Percentiles rank a stretch among this genome's conserved stretches.
Conservation (phyloP, 228 moss, liverwort and hornwort genomes). For the Sphagnum fallax region DNA sequence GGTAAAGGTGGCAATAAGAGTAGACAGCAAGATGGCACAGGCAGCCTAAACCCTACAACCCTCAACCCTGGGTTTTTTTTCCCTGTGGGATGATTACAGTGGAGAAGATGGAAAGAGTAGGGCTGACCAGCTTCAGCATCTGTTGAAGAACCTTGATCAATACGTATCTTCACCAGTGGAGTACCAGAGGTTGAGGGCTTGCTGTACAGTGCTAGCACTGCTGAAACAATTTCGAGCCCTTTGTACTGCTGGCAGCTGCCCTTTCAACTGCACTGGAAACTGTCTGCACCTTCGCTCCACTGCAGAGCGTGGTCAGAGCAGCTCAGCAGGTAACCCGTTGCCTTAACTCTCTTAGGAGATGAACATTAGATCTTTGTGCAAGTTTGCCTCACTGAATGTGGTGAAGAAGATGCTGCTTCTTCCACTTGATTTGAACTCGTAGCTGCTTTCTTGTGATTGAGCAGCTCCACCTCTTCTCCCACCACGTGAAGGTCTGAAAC, state of each 20-base stretch:
- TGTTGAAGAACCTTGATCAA: constrained; percentile 87
- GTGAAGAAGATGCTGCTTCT: too few relatives aligned
- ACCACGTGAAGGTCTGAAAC: constrained; percentile 82
- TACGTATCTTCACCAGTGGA: constrained; percentile 77
- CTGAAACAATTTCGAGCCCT: constrained; percentile 89
- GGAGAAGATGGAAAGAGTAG: constrained; percentile 99
- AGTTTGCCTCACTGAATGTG: neutral
- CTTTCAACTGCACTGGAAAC: constrained; percentile 75
- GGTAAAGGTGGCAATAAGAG: too few relatives aligned
- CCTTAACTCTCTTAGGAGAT: neutral
- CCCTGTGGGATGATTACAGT: constrained; percentile 29
- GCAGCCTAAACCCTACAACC: too few relatives aligned
- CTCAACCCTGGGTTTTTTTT: too few relatives aligned
- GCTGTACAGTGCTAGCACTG: constrained; percentile 64
- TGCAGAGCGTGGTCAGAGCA: constrained; percentile 80
- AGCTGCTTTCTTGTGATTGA: too few relatives aligned
- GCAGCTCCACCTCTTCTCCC: constrained; percentile 83
- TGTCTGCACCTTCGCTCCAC: constrained; percentile 94
- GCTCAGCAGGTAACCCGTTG: constrained; percentile 55
- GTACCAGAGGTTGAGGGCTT: constrained; percentile 74
- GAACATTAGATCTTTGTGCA: neutral
- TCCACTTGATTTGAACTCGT: too few relatives aligned
- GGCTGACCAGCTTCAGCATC: constrained; percentile 97
- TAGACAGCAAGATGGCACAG: too few relatives aligned
- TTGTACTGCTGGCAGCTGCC: constrained; percentile 80